Base-by-base conservation (phyloP, 768 basidiomycete species). In the Termitomyces sp. region DNA sequence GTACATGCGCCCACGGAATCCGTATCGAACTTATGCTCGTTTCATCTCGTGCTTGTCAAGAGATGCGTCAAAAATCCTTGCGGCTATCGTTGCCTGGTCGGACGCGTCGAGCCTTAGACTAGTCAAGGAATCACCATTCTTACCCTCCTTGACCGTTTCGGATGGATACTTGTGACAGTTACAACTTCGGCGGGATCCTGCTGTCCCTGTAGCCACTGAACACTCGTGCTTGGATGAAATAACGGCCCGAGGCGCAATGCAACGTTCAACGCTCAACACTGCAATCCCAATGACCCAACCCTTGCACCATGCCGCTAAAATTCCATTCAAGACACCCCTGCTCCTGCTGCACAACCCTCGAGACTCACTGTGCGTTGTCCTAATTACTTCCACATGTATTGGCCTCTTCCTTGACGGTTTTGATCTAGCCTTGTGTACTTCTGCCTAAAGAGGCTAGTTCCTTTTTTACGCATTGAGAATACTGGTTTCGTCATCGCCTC, bases 111-210 rank as follows among this genome's bases (percentile, higher is more conserved):
- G 71, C 15, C 44, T 78, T 31, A 67, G 70, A 6, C 54, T 77
- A 30, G 60, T 74, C 12, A 68, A 68, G 52, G 72, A 75, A 53
- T 78, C 78, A 9, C 62, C 70, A 17, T 77, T 78, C 56, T 58
- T 79, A 31, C 75, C 75, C 26, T 71, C 76, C 3, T 59, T 79
- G 28, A 64, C 72, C 21, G 57, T 30, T 5, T 46, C 12, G 51
- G 54, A 53, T 35, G 56, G 44, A 14, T 33, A n/a, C 1, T 17
- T 62, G 21, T 62, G 41, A 61, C 6, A 11, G 3, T 10, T 33
- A 10, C 1, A 10, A 35, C 4, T 15, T 33, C 15, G 12, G 21
- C 12, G 15, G 26, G 17, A 40, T 50, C 26, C 12, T n/a, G n/a
- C 19, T 50, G 21, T 21, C 46, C n/a, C n/a, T 47, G 46, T 10